Percentiles rank a stretch among this genome's conserved stretches.
Conservation (phyloP, 2,329 filamentous ascomycete genomes). For the Penicillium vulpinum region DNA sequence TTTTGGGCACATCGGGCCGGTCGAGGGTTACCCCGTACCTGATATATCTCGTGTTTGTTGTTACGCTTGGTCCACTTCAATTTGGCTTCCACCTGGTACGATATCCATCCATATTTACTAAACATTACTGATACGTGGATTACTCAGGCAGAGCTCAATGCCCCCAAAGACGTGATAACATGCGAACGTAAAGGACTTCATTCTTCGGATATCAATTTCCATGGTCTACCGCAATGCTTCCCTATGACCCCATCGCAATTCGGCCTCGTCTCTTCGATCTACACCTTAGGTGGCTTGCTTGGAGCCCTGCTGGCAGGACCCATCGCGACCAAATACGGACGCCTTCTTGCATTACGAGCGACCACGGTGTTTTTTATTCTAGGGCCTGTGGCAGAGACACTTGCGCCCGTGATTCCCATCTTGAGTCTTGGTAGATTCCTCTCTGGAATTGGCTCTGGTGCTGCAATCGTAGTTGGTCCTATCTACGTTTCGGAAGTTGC, state of each 20-base stretch:
- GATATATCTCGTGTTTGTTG: constrained; percentile 70
- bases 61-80: constrained; percentile 83
- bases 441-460: constrained; percentile 80
- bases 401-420: constrained; percentile 65
- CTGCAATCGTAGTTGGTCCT: constrained; percentile 87
- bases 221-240: constrained; percentile 69
- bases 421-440: constrained; percentile 75
- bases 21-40: constrained; percentile 69
- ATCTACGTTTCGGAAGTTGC: constrained; percentile 93
- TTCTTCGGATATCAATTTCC: constrained; percentile 15
- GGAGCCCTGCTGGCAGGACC: constrained; percentile 81
- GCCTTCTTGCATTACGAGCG: constrained; percentile 72
- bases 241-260: constrained; percentile 81
- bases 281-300: constrained; percentile 82
- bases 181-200: constrained; percentile 66
- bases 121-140: not conserved
- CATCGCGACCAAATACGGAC: constrained; percentile 73
- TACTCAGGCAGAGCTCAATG: constrained; percentile 83
- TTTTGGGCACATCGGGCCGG: constrained; percentile 17
- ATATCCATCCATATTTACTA: not conserved
- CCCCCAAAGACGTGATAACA: constrained; percentile 88
- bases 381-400: constrained; percentile 73
- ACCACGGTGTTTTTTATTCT: constrained; percentile 74
- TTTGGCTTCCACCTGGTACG: constrained; percentile 90
- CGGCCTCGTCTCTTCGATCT: constrained; percentile 84